Percentiles rank a stretch among this genome's conserved stretches.
Evolutionary conservation across 495 filamentous ascomycete genomes (phyloP).

Genomic region (Physcia stellaris): DNA sequence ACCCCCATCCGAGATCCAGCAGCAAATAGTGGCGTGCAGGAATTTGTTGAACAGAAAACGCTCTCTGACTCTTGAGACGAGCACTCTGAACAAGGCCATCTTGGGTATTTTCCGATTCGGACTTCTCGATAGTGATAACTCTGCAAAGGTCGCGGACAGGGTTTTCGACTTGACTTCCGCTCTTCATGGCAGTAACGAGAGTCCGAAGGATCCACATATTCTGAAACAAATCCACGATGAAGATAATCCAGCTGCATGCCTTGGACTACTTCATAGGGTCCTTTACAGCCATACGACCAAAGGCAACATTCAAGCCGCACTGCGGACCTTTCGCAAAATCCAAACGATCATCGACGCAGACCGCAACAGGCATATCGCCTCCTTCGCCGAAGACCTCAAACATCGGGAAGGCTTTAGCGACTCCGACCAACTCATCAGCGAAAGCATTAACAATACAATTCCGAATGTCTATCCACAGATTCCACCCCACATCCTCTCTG

Average conservation of each 20-base stretch:
- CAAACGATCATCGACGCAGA: conserved; percentile 10
- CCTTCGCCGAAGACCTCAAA: conserved; percentile 9
- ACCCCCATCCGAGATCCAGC: conserved; percentile 6
- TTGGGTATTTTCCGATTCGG: conserved; percentile 38
- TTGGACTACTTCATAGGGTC: conserved; percentile 12
- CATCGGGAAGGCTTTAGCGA: conserved; percentile 1
- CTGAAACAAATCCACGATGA: conserved; percentile 1
- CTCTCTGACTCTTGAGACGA: conserved; percentile 19
- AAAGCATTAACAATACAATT: not conserved
- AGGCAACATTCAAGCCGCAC: conserved; percentile 8
- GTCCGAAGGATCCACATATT: not conserved
- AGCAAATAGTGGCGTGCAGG: conserved; percentile 19
- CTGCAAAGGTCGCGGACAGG: conserved; percentile 26
- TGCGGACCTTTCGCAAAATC: conserved; percentile 10
- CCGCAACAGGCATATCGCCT: conserved; percentile 5
- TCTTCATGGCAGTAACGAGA: not conserved
- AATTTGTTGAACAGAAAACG: conserved; percentile 19
- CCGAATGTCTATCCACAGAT: conserved; percentile 24
- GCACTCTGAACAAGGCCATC: conserved; percentile 32
- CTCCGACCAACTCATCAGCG: not conserved
- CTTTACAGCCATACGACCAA: conserved; percentile 6
- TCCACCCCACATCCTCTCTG: conserved; percentile 32
- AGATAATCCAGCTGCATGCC: conserved; percentile 7
- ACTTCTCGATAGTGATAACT: conserved; percentile 23
- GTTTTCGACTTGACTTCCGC: conserved; percentile 13